These are phyloP conservation scores for Iris macrosiphon DNA, from an alignment of 106 monocot genomes.

Conservation along the genomic window DNA sequence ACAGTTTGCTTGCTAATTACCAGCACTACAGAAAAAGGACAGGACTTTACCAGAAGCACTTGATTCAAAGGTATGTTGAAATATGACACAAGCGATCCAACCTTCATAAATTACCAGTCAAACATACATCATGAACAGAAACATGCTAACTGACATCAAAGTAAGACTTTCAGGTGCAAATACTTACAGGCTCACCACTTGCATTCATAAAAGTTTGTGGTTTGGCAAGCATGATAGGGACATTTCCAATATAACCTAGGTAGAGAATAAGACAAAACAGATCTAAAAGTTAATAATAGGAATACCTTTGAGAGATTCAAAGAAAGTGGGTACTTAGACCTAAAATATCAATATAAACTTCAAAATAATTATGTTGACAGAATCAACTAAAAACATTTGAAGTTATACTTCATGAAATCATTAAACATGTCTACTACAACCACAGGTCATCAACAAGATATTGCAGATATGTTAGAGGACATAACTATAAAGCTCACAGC, in stretches of 20 bases:
- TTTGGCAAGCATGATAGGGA: conserved; percentile 87
- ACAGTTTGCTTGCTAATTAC: background rate
- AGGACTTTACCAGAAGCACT: conserved; percentile 64
- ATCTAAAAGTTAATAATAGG: background rate
- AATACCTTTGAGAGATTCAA: too few relatives aligned
- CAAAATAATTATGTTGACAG: too few relatives aligned
- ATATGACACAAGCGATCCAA: conserved; percentile 80
- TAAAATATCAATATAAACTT: too few relatives aligned
- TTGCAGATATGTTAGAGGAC: too few relatives aligned
- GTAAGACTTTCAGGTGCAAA: conserved; percentile 1
- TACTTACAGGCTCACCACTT: conserved; percentile 99
- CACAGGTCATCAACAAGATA: too few relatives aligned
- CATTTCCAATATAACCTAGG: conserved; percentile 68
- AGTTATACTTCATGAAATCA: too few relatives aligned
- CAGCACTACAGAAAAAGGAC: background rate
- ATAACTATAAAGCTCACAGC: too few relatives aligned
- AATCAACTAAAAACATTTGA: too few relatives aligned
- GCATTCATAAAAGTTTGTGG: conserved; percentile 97
- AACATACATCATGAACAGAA: conserved; percentile 6
- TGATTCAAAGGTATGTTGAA: conserved; percentile 79
- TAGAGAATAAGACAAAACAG: background rate
- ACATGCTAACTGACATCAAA: background rate
- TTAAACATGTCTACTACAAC: too few relatives aligned
- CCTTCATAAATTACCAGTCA: conserved; percentile 31
- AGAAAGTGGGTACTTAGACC: too few relatives aligned